Conservation (phyloP, 805 yeast species). For the Suhomyces xylopsoci region DNA sequence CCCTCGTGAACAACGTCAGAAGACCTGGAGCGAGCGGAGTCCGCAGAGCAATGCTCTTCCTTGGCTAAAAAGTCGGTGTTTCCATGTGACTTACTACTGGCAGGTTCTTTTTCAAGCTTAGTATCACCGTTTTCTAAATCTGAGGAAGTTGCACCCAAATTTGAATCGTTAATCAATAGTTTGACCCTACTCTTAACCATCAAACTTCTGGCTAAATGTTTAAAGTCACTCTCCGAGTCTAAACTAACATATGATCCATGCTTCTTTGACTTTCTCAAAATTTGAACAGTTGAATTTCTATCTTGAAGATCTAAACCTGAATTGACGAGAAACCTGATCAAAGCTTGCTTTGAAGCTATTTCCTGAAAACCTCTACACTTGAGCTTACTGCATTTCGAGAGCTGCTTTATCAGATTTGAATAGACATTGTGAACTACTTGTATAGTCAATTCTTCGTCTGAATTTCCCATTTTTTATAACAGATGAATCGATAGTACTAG, state of each 20-base stretch:
- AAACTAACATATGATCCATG: slow-evolving; percentile 39
- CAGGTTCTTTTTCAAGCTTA: neutral
- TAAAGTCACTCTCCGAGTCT: slow-evolving; percentile 38
- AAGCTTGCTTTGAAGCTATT: neutral
- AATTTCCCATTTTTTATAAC: neutral
- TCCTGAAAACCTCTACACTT: neutral
- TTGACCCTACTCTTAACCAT: slow-evolving; percentile 45
- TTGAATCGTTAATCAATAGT: slow-evolving; percentile 24
- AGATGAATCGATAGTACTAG: neutral
- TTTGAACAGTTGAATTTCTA: neutral
- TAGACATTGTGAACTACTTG: slow-evolving; percentile 3
- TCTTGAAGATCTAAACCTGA: neutral
- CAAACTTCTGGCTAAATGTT: slow-evolving; percentile 43
- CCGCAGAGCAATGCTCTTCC: neutral
- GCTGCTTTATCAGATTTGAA: neutral
- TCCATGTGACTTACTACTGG: neutral
- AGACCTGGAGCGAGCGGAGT: neutral
- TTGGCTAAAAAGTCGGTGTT: neutral
- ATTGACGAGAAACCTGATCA: neutral
- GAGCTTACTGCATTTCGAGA: slow-evolving; percentile 2
- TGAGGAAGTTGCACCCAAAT: neutral
- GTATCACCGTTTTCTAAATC: neutral
- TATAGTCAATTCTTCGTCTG: slow-evolving; percentile 1
- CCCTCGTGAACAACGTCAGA: slow-evolving; percentile 15
- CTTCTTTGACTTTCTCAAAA: slow-evolving; percentile 46